Evolutionary conservation across 2,329 filamentous ascomycete species (phyloP), one percentile per base, ranked within the genome.

Genomic region (Leptographium wingfieldii): DNA sequence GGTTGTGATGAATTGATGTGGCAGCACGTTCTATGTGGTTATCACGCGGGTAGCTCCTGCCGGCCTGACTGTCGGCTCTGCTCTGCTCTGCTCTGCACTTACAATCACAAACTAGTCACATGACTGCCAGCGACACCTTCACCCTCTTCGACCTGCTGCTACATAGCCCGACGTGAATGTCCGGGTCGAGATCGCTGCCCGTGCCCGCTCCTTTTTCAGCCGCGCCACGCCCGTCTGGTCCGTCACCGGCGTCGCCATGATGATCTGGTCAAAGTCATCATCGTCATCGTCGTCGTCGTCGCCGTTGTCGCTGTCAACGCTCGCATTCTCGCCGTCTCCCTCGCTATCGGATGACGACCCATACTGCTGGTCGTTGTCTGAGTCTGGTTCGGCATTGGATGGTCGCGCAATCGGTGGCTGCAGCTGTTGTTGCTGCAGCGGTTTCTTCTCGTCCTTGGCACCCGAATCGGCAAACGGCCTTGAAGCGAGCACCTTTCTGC

Each of bases 201-300:
- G 73, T 6, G 75, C 72, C 48, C 79, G 73, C 66, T 83, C 80
- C 71, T 78, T 82, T 62, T 83, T 79, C 51, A 84, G 70, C 70
- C 74, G 81, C 2, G 73, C 71, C 60, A 84, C 67, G 0, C 92
- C 92, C 14, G 88, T 88, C 59, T 87, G 83, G 70, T 96, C 92
- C 0, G 92, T 96, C 22, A 95, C 83, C 0, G 90, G 90, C 3
- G 90, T 92, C 0, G 94, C 92, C 66, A 92, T 84, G 68, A 96
- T 95, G 71, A 99, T 95, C 65, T 87, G 87, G 69, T 97, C 92
- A 69, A 97, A 96, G 56, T 90, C 87, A 55, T 88, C 87, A 59
- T 94, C 87, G 19, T 84, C 81, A 1, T 78, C 83, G 11, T 76
- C 80, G 6, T 65, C 70, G 55, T 71, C 80, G 5, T 88, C 87